Conservation (phyloP, 371 early-diverging fungal species). For the Gilbertella persicaria region DNA sequence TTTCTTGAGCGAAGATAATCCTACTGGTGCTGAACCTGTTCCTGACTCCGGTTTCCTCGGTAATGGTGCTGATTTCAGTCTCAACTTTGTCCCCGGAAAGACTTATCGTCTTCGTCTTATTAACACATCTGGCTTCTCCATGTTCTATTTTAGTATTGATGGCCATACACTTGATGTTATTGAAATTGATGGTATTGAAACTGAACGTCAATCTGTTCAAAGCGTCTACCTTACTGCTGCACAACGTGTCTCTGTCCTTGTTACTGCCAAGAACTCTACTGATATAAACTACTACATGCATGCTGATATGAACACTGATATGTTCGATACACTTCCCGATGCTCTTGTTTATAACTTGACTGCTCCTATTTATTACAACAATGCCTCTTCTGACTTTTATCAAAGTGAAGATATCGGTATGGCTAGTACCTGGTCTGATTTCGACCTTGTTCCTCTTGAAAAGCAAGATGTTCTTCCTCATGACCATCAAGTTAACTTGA, state of each 20-base stretch:
- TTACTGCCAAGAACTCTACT: conserved; percentile 69
- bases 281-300: conserved; percentile 69
- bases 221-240: conserved; percentile 65
- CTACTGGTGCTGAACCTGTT: conserved; percentile 68
- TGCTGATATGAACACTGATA: conserved; percentile 73
- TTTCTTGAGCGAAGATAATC: conserved; percentile 61
- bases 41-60: conserved; percentile 64
- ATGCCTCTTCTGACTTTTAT: conserved; percentile 34
- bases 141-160: conserved; percentile 78
- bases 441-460: conserved; percentile 42
- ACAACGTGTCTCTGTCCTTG: conserved; percentile 72
- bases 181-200: conserved; percentile 80
- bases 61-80: conserved; percentile 43
- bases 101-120: conserved; percentile 84
- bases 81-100: conserved; percentile 69
- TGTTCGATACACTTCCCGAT: conserved; percentile 71
- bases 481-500: conserved; percentile 56
- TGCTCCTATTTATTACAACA: conserved; percentile 57
- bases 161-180: conserved; percentile 78
- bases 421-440: conserved; percentile 53
- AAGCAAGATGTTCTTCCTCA: conserved; percentile 40
- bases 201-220: conserved; percentile 54
- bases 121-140: conserved; percentile 74
- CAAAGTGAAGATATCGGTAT: conserved; percentile 35
- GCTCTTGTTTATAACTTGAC: conserved; percentile 52